Evolutionary conservation across 2,329 filamentous ascomycete genomes (phyloP), one percentile per base, ranked within the genome.

Genomic region (Neofusicoccum kwambonambiense): DNA sequence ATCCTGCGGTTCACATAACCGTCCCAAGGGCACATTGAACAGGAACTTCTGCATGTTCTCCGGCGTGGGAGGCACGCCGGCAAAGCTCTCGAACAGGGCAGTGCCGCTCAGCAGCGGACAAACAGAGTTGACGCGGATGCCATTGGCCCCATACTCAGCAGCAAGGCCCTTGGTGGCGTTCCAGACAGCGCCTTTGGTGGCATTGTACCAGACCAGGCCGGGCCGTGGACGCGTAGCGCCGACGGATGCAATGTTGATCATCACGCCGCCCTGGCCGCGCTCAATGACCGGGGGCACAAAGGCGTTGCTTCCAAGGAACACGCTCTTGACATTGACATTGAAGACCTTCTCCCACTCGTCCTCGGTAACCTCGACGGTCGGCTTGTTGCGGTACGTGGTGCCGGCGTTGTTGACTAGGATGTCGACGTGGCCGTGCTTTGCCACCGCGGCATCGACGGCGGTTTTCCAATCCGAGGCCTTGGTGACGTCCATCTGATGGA

Each of bases 91-190:
- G 67, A 85, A 86, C 27, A 92, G 81, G 2, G 86, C 87, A 0
- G 90, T 92, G 15, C 82, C 86, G 1, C 86, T 88, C 0, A 91
- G 80, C 0, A 91, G 83, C 0, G 89, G 90, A 52, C 87, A 90
- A 13, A 93, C 86, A 1, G 86, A 84, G 68, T 92, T 92, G 70
- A 93, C 88, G 0, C 90, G 85, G 68, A 93, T 91, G 69, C 90
- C 84, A 63, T 90, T 84, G 0, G 86, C 83, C 0, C 87, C 90
- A 69, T 90, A 93, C 74, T 93, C 90, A 1, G 89, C 87, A 0
- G 90, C 90, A 68, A 93, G 82, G 11, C 84, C 84, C 76, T 87
- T 88, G 2, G 86, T 88, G 9, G 85, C 86, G 56, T 84, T 89
- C 69, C 84, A 83, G 11, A 89, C 84, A 0, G 88, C 88, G 0